Base-by-base conservation (phyloP, 1,284 basidiomycete species). In the Schizophyllum amplum region DNA sequence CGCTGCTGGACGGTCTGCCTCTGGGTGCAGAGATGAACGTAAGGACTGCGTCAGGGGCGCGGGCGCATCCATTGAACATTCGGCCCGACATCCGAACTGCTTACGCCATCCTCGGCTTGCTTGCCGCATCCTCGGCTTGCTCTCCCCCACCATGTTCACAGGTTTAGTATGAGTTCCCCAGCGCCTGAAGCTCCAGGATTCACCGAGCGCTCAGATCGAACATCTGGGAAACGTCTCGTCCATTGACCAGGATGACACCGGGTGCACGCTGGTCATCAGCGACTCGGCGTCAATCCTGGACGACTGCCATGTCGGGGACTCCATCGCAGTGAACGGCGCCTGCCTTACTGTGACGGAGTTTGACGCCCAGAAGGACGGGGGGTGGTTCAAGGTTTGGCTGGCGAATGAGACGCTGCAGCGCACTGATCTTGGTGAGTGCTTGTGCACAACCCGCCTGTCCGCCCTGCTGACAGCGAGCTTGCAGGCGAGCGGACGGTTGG, bases 221-320 rank as follows among this genome's bases (percentile, higher is more conserved):
- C 88, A 87, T 61, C 75, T 94, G 21, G 93, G 91, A 55, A 84
- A 78, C 1, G 83, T 95, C 53, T 75, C 78, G 20, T 72, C 76
- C 58, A 82, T 93, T 64, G 72, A 74, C 24, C 74, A 75, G 24
- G 87, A 90, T 65, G 72, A 72, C 7, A 84, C 84, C 22, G 94
- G 94, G 24, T 96, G 90, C 73, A 88, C 87, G 9, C 79, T 98
- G 55, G 88, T 84, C n/a, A 88, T 98, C 67, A 76, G 80, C 21
- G 72, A 92, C 57, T 79, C 87, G 1, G 82, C 78, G 0, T 76
- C 83, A 6, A 90, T 99, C 63, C 78, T 99, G 11, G 81, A 69
- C n/a, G 96, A 99, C 71, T 97, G 94, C 72, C 84, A 89, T 63
- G 80, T 95, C 57, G 96, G 97, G 11, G 97, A 99, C 73, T 95